Percentiles rank a stretch among this genome's conserved stretches.
These are phyloP conservation scores for Lagenidium sp. DNA, from an alignment of 352 stramenopile genomes.

Conservation along the genomic window DNA sequence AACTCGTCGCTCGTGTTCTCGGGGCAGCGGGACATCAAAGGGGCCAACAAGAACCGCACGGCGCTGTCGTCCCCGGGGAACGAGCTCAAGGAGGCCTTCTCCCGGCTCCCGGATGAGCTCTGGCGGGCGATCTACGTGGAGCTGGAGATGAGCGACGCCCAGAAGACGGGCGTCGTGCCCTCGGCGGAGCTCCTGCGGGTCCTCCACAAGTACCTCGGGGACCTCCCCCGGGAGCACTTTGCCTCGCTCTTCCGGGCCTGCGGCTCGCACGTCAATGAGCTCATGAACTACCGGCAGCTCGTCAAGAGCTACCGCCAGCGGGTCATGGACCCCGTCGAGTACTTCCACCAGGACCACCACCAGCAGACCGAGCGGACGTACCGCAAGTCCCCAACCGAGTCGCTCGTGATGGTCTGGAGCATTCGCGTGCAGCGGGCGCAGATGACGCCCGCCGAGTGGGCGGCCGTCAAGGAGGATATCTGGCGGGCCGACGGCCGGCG, in stretches of 20 bases:
- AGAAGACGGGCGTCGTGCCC: conserved; percentile 49
- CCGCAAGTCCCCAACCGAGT: conserved; percentile 57
- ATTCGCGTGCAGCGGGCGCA: conserved; percentile 44
- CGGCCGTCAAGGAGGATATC: conserved; percentile 43
- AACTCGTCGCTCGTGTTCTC: conserved; percentile 59
- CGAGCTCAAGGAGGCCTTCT: conserved; percentile 68
- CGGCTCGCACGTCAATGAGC: conserved; percentile 48
- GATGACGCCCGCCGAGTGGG: conserved; percentile 26
- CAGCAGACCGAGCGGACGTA: conserved; percentile 26
- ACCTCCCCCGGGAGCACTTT: conserved; percentile 44
- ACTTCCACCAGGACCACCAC: conserved; percentile 38
- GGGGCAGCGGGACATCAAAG: conserved; percentile 36
- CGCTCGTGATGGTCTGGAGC: conserved; percentile 63
- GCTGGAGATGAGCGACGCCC: conserved; percentile 42
- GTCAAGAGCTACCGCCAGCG: conserved; percentile 54
- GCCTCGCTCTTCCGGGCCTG: conserved; percentile 49
- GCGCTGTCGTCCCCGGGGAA: conserved; percentile 53
- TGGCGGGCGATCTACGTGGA: conserved; percentile 66
- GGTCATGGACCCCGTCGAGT: conserved; percentile 47
- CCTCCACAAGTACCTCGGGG: conserved; percentile 49
- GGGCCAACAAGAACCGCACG: conserved; percentile 42
- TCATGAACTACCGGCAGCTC: conserved; percentile 64
- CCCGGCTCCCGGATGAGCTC: conserved; percentile 32
- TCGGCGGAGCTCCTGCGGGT: conserved; percentile 53
- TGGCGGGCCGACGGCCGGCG: conserved; percentile 30